Conservation (phyloP, 2,329 filamentous ascomycete genomes). For the Penicillium sp. region DNA sequence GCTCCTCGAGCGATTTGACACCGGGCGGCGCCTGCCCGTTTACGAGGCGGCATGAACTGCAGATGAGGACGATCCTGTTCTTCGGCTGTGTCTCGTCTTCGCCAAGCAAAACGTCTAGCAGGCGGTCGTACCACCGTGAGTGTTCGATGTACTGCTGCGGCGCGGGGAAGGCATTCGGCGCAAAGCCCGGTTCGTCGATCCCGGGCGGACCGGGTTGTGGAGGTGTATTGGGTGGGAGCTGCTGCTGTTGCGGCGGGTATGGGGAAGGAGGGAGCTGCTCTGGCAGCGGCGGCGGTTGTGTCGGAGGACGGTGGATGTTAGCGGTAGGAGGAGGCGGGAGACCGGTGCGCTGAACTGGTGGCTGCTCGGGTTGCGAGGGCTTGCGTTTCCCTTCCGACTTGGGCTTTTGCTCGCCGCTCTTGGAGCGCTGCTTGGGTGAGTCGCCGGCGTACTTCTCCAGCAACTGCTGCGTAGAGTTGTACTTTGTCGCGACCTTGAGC, state of each 20-base stretch:
- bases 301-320: conserved; percentile 56
- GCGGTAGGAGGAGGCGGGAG: conserved; percentile 67
- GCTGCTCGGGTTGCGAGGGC: conserved; percentile 27
- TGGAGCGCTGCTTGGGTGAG: conserved; percentile 50
- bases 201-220: conserved; percentile 16
- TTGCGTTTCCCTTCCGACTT: conserved; percentile 29
- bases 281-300: conserved; percentile 20
- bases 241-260: conserved; percentile 5
- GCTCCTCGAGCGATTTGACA: conserved; percentile 73
- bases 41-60: conserved; percentile 78
- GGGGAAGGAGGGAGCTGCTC: conserved; percentile 3
- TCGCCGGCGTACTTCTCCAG: conserved; percentile 89
- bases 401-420: conserved; percentile 30
- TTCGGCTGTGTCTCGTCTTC: conserved; percentile 93
- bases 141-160: conserved; percentile 42
- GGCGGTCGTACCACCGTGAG: conserved; percentile 89
- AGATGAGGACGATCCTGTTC: conserved; percentile 89
- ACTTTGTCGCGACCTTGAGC: conserved; percentile 92
- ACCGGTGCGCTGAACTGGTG: conserved; percentile 53
- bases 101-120: conserved; percentile 88
- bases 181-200: conserved; percentile 50
- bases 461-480: conserved; percentile 90
- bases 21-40: conserved; percentile 96
- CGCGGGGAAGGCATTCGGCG: conserved; percentile 52
- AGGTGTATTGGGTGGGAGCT: conserved; percentile 26